Conservation (phyloP, 192 early-diverging fungal genomes). For the Allomyces arbusculus region DNA sequence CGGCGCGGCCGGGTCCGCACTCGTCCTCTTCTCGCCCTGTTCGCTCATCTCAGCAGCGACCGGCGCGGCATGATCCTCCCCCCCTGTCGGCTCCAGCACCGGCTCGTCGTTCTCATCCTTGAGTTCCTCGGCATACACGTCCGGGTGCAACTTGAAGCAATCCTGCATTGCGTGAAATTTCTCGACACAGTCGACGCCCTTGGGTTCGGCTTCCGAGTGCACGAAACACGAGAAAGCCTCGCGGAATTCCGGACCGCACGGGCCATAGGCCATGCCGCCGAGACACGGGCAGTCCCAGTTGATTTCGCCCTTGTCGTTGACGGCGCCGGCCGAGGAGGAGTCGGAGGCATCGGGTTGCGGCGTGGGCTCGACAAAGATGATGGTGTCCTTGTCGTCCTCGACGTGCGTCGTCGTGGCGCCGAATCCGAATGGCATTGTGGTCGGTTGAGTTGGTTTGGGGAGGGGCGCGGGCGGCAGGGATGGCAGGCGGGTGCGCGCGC, state of each 20-base stretch:
- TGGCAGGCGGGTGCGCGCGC: too few species aligned
- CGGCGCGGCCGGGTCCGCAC: too few species aligned
- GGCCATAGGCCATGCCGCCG: constrained; percentile 80
- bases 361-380: constrained; percentile 17
- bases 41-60: too few species aligned
- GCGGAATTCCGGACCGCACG: constrained; percentile 95
- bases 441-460: too few species aligned
- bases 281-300: constrained; percentile 96
- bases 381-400: constrained; percentile 17
- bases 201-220: constrained; percentile 75
- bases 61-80: too few species aligned
- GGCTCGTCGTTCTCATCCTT: constrained; percentile 43
- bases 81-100: not conserved
- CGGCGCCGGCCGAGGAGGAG: not conserved
- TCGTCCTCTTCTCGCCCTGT: too few species aligned
- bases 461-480: too few species aligned
- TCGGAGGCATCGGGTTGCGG: constrained; percentile 7
- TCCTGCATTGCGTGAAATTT: constrained; percentile 85
- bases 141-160: constrained; percentile 76
- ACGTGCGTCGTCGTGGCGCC: constrained; percentile 1
- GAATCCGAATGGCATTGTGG: too few species aligned
- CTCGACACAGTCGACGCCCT: constrained; percentile 91
- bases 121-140: constrained; percentile 63
- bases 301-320: constrained; percentile 40
- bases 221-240: constrained; percentile 95